phyloP scores from a whole-genome alignment of 306 rosid species.

The Pterocarpus macrocarpus region DNA sequence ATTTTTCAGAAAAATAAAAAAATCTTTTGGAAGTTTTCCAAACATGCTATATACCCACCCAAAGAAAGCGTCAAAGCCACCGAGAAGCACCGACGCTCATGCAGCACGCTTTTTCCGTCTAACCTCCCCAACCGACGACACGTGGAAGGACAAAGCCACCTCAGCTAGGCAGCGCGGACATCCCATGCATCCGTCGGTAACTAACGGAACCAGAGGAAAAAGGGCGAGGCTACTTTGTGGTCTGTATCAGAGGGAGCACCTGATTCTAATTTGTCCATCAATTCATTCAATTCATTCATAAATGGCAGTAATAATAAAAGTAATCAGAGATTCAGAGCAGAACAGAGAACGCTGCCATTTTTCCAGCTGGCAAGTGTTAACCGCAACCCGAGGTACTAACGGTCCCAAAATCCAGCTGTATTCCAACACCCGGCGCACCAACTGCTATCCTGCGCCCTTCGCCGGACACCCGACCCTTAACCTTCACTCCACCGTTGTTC shows the following conservation, averaged over 20 bases:
- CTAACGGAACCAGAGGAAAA: too few relatives aligned
- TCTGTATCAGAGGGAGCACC: conserved; percentile 14
- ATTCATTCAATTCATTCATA: background rate
- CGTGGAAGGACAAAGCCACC: conserved; percentile 37
- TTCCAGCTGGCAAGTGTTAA: conserved; percentile 66
- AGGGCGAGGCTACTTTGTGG: background rate
- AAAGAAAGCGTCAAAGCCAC: background rate
- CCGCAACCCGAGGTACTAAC: conserved; percentile 56
- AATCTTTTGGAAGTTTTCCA: too few relatives aligned
- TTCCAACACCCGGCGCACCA: conserved; percentile 52
- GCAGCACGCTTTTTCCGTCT: conserved; percentile 20
- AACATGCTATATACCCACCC: too few relatives aligned
- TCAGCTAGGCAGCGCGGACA: conserved; percentile 1
- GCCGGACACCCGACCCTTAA: background rate
- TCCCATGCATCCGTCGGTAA: background rate
- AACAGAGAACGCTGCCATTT: background rate
- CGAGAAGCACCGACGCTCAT: conserved; percentile 56
- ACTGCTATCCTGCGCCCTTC: conserved; percentile 46
- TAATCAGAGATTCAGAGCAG: conserved; percentile 2
- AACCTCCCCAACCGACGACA: conserved; percentile 20
- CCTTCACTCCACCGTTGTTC: background rate
- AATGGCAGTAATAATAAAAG: background rate
- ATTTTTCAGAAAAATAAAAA: too few relatives aligned
- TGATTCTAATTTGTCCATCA: conserved; percentile 1
- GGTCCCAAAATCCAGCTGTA: conserved; percentile 78